Base-by-base conservation (phyloP, 805 yeast species). In the Candida namnaoensis region DNA sequence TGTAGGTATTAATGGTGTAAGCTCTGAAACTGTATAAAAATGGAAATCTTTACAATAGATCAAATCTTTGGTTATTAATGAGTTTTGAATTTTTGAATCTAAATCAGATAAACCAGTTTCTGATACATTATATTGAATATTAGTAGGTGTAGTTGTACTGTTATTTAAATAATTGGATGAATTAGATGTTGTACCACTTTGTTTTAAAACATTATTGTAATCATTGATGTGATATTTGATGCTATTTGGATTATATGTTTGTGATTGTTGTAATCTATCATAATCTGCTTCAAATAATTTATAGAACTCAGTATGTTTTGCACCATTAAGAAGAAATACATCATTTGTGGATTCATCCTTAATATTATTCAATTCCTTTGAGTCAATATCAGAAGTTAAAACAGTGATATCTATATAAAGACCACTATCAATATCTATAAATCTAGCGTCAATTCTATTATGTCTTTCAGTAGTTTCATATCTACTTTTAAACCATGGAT, bases 391-490 rank as follows among this genome's bases (percentile, higher is more conserved):
- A 3, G 38, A 14, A 3, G 47, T 44, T 28, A 47, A 35, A 1
- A 44, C 88, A 0, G 90, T 82, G 34, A 82, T 76, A 56, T 82
- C 90, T 38, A 82, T 77, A 51, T 78, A 82, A 42, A 79, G 56
- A 0, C 88, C 90, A 10, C 80, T 71, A 49, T 79, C 85, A 14
- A 78, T 63, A 55, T 82, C 88, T 45, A 82, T 76, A 51, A 82
- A 80, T 39, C 90, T 63, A 0, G 84, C 88, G 58, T 80, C 85
- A 36, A 82, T 80, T 49, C 78, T 78, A 53, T 80, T 80, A 14
- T 57, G 55, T 27, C 30, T 27, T 4, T 82, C 82, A 47, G 73
- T 78, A 4, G 67, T 65, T 1, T 56, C 60, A 27, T 9, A 27
- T 53, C 88, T 64, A 40, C 70, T 68, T 3, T 81, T 73, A 8